Percentiles rank a stretch among this genome's conserved stretches.
These are phyloP conservation scores for Cucumis cinereus DNA, from an alignment of 306 rosid genomes.

Conservation along the genomic window DNA sequence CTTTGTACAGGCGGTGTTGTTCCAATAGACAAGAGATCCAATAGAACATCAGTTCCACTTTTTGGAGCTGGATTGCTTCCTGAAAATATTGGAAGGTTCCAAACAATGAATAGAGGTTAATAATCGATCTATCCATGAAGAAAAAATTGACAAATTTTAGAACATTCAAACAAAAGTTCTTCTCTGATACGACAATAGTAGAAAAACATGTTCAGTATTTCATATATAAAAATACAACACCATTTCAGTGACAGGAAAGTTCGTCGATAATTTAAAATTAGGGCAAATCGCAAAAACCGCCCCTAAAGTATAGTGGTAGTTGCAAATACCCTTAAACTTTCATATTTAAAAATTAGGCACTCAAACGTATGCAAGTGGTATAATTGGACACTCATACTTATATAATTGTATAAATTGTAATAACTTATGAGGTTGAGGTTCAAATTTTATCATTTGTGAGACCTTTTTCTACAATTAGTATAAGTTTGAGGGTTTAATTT, in stretches of 20 bases:
- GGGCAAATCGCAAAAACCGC: too few species aligned
- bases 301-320: too few species aligned
- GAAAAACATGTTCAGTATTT: background rate
- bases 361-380: too few species aligned
- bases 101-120: conserved; percentile 12
- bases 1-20: conserved; percentile 39
- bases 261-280: background rate
- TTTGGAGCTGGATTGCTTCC: conserved; percentile 41
- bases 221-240: background rate
- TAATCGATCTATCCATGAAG: background rate
- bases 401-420: too few species aligned
- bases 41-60: conserved; percentile 59
- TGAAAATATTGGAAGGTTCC: conserved; percentile 14
- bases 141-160: background rate
- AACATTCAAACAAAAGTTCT: background rate
- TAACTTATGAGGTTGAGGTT: too few species aligned
- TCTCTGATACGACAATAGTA: background rate
- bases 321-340: too few species aligned
- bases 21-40: conserved; percentile 75
- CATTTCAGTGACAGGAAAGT: background rate
- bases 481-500: too few species aligned
- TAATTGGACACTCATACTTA: too few species aligned
- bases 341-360: too few species aligned
- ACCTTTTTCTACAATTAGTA: too few species aligned
- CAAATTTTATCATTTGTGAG: too few species aligned